phyloP scores from a whole-genome alignment of 2,329 filamentous ascomycete genomes.

The Claviceps capensis region DNA sequence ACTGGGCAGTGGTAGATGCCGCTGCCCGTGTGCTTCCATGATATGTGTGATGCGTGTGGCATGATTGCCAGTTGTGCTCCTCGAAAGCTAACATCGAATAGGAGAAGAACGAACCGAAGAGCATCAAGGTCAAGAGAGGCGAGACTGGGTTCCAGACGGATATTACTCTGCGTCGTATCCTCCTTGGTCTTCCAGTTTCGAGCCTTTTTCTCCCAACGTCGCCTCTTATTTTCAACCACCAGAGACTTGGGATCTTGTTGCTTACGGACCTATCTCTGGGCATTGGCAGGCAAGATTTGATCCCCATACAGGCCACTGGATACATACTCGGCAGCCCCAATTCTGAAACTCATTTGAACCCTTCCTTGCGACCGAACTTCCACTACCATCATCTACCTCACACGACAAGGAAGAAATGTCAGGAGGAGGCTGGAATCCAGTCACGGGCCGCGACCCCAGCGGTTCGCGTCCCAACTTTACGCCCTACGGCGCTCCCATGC shows the following conservation, averaged over 20 bases:
- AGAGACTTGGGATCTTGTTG: constrained; percentile 16
- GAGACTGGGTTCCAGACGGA: constrained; percentile 1
- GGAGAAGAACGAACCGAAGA: not conserved
- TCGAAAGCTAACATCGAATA: constrained; percentile 1
- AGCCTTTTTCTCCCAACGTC: not conserved
- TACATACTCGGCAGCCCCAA: constrained; percentile 24
- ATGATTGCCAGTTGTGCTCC: not conserved
- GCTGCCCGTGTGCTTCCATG: not conserved
- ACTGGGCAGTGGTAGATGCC: not conserved
- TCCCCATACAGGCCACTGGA: constrained; percentile 16
- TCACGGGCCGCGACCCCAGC: constrained; percentile 23
- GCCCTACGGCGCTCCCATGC: constrained; percentile 20
- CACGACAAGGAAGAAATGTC: constrained; percentile 15
- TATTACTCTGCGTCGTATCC: not conserved
- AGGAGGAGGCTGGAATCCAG: constrained; percentile 24
- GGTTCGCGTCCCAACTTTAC: constrained; percentile 19
- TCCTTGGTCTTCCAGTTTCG: not conserved
- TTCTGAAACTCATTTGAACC: constrained; percentile 6
- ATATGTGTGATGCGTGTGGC: not conserved
- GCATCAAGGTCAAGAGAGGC: constrained; percentile 4
- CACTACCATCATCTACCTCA: too few species aligned
- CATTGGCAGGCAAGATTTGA: constrained; percentile 23
- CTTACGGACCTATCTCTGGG: constrained; percentile 18
- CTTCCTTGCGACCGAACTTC: not conserved
- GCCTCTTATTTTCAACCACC: constrained; percentile 3